Evolutionary conservation across 768 basidiomycete genomes (phyloP), one percentile per base, ranked within the genome.

Genomic region (Clitopilus hobsonii): DNA sequence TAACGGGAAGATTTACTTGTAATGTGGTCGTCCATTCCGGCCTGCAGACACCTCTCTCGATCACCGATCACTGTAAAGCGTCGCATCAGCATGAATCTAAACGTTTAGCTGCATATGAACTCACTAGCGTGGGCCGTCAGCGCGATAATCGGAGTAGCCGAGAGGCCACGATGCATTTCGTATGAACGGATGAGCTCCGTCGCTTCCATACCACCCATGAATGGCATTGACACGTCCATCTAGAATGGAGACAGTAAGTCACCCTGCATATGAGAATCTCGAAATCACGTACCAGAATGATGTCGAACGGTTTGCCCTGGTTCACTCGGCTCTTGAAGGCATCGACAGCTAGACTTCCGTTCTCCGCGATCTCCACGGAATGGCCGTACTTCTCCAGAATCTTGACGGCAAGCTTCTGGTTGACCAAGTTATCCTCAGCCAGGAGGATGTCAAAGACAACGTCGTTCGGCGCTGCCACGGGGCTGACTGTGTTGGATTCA

Each of bases 151-250:
- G 97, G 96, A 5, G 85, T 92, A 1, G 85, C 80, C 14, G 82
- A 66, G 26, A 93, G 74, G 6, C 83, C 78, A 10, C 56, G 51
- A 14, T 86, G 79, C 66, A 79, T 73, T 73, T 98, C 96, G 65
- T 86, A 92, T 30, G 83, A 80, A 51, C 96, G 84, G 58, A 98
- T 97, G 55, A 92, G 76, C 60, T 94, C 88, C 0, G 97, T 99
- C 1, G 96, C 93, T 70, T 99, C 95, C 86, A 96, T 93, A 59
- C 96, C 95, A 50, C 95, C 94, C 93, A 98, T 98, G 71, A 95
- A 88, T 5, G 94, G 93, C 93, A 96, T 95, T 10, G 94, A 97
- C 13, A 97, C 89, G 63, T 98, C 95, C 96, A 98, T 98, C 91
- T 96, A 57, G 14, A n/a, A n/a, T n/a, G n/a, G n/a, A n/a, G n/a